phyloP scores from a whole-genome alignment of 2,329 filamentous ascomycete genomes.

The Alternaria postmessia region DNA sequence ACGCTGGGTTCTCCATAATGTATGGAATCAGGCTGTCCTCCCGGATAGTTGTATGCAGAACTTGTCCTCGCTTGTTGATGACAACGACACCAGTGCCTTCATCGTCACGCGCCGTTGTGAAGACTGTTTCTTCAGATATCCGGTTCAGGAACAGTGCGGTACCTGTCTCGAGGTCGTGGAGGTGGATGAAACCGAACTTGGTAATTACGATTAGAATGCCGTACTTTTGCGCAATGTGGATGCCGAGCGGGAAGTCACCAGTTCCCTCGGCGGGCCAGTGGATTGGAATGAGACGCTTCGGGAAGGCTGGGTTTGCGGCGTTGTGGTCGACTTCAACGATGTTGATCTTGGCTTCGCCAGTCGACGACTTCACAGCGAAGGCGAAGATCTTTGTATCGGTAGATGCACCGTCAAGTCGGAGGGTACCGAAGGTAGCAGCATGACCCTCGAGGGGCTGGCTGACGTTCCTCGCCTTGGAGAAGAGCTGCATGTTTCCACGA shows the following conservation, averaged over 20 bases:
- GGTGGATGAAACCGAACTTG: constrained; percentile 98
- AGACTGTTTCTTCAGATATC: constrained; percentile 98
- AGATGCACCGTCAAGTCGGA: constrained; percentile 86
- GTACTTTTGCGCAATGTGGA: constrained; percentile 97
- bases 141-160: constrained; percentile 99
- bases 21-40: constrained; percentile 92
- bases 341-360: constrained; percentile 87
- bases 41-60: constrained; percentile 91
- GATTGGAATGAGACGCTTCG: constrained; percentile 96
- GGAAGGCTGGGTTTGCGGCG: constrained; percentile 85
- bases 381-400: constrained; percentile 95
- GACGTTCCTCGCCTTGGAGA: constrained; percentile 93
- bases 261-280: constrained; percentile 96
- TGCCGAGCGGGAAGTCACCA: constrained; percentile 97
- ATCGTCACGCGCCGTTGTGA: constrained; percentile 86
- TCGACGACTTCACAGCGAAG: constrained; percentile 89
- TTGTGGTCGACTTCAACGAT: constrained; percentile 97
- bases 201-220: constrained; percentile 97
- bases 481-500: constrained; percentile 95
- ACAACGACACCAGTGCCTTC: constrained; percentile 89
- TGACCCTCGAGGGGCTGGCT: constrained; percentile 98
- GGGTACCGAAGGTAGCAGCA: constrained; percentile 89
- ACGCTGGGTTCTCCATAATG: constrained; percentile 94
- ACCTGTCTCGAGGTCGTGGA: constrained; percentile 96
- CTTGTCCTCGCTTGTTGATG: constrained; percentile 97